phyloP scores from a whole-genome alignment of 2,329 filamentous ascomycete genomes.

The Penicillium crustosum region DNA sequence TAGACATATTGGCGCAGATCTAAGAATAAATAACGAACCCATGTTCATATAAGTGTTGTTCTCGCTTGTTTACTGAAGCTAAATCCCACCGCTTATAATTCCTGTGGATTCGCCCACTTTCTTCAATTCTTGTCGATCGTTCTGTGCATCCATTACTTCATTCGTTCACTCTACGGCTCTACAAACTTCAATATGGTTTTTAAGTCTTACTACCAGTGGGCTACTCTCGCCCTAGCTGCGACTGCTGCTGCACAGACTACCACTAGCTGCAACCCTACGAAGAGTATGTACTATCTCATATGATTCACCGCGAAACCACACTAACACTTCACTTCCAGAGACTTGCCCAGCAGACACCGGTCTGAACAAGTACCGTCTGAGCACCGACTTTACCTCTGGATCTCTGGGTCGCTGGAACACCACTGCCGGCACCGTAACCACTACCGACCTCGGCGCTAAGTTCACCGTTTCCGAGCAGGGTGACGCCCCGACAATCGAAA shows the following conservation, averaged over 20 bases:
- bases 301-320: fast-evolving
- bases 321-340: conserved; percentile 16
- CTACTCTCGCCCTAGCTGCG: conserved; percentile 26
- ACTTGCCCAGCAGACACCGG: conserved; percentile 69
- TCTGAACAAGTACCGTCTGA: conserved; percentile 51
- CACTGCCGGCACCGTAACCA: conserved; percentile 64
- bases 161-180: neutral
- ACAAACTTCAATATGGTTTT: conserved; percentile 20
- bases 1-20: neutral
- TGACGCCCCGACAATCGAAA: conserved; percentile 81
- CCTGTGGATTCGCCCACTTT: neutral
- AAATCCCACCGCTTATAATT: neutral
- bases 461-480: conserved; percentile 77
- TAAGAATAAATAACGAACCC: conserved; percentile 1
- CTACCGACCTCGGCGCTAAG: conserved; percentile 69
- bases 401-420: conserved; percentile 64
- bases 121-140: neutral
- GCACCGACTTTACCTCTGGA: conserved; percentile 45
- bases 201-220: conserved; percentile 27
- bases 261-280: conserved; percentile 70
- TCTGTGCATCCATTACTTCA: neutral
- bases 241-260: conserved; percentile 65
- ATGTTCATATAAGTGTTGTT: neutral
- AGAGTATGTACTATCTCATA: conserved; percentile 18
- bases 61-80: neutral